These are phyloP conservation scores for Lecanosticta acicola DNA, from an alignment of 2,329 filamentous ascomycete genomes.

Conservation along the genomic window DNA sequence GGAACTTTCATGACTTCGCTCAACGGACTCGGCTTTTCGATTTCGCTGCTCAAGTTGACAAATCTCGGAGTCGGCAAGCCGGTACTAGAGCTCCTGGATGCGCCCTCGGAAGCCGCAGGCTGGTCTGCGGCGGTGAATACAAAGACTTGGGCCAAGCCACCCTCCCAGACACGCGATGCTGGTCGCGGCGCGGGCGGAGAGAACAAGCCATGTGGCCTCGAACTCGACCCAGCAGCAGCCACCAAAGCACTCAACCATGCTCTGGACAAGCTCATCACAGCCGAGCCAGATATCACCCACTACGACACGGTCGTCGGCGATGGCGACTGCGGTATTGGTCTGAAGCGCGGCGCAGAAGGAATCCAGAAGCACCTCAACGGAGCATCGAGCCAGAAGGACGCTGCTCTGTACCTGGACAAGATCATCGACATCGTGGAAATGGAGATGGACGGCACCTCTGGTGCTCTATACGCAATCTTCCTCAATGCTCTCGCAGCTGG, in stretches of 20 bases:
- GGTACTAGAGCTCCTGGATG: conserved; percentile 64
- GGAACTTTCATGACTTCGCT: conserved; percentile 68
- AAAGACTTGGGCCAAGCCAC: conserved; percentile 51
- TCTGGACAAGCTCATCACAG: conserved; percentile 57
- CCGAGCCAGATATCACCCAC: conserved; percentile 60
- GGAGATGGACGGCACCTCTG: conserved; percentile 69
- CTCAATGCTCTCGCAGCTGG: conserved; percentile 74
- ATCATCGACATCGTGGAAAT: conserved; percentile 61
- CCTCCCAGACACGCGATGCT: conserved; percentile 35
- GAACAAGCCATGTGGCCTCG: conserved; percentile 49
- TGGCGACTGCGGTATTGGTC: conserved; percentile 80
- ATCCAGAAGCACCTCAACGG: conserved; percentile 45
- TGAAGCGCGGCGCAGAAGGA: conserved; percentile 78
- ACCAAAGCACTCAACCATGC: conserved; percentile 51
- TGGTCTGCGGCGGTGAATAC: conserved; percentile 58
- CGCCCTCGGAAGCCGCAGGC: conserved; percentile 60
- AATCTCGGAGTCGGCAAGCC: conserved; percentile 56
- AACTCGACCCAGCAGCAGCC: conserved; percentile 47
- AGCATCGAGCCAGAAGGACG: conserved; percentile 38
- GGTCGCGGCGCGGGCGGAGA: conserved; percentile 36
- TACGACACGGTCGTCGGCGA: conserved; percentile 81
- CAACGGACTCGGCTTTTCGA: conserved; percentile 66
- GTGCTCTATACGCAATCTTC: conserved; percentile 82
- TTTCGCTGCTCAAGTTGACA: conserved; percentile 59
- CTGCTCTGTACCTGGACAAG: conserved; percentile 53